Base-by-base conservation (phyloP, 2,329 filamentous ascomycete genomes). In the Botrytis pseudocinerea region DNA sequence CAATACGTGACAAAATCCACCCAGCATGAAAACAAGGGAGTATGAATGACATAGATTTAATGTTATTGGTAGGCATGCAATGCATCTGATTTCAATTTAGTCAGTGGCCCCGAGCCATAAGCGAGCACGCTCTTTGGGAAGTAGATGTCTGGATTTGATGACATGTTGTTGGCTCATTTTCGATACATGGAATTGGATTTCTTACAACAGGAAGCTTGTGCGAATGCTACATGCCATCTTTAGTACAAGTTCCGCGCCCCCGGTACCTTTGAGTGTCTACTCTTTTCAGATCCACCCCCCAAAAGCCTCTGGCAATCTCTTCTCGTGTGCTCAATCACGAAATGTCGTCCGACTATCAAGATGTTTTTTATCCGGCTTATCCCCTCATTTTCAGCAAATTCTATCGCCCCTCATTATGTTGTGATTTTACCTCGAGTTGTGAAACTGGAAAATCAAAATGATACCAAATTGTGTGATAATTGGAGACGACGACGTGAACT, bases 91-190 rank as follows among this genome's bases (percentile, higher is more conserved):
- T 68, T 68, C 65, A 40, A 40, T 40, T 40, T 20, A 28, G 65
- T 35, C 48, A 42, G 48, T 57, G 48, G 48, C 65, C 48, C 64
- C 35, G 64, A 68, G 32, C 57, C 65, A 68, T 38, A 28, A 57
- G 35, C 48, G 48, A 68, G n/a, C 12, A 38, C 20, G 63, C 44
- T 16, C 8, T 25, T 25, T 38, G 10, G 12, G 25, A 54, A 25
- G 14, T 35, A 20, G 16, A n/a, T n/a, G 32, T 42, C 35, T 54
- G 18, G 25, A 28, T 54, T 54, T 32, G 48, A 28, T 57, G 35
- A n/a, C 20, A 68, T 16, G 64, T 4, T 40, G 8, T 18, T 51
- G 35, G n/a, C 35, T 42, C 28, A 32, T 35, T 66, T 40, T 54
- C n/a, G 35, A 28, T 57, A 25, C 20, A 32, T 16, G 42, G 48